Base-by-base conservation (phyloP, 2,329 filamentous ascomycete species). In the Plectosphaerella plurivora region DNA sequence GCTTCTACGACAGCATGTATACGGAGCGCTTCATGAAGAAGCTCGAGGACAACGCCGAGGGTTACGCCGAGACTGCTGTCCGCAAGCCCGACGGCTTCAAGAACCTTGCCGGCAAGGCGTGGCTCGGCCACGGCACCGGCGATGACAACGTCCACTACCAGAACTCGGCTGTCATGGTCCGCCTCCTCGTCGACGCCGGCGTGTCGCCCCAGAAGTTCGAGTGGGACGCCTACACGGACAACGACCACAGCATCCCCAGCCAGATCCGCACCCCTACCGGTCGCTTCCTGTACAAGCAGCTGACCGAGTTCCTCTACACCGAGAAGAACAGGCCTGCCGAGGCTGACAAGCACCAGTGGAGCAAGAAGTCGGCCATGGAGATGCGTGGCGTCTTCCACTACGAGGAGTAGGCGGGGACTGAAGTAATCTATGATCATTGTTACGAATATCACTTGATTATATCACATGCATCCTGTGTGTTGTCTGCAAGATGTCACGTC, bases 81-180 rank as follows among this genome's bases (percentile, higher is more conserved):
- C 75, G 77, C 53, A 73, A 81, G 4, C 65, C 74, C 0, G 70
- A 71, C 0, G 85, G 86, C 0, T 89, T 89, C 73, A 81, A 81
- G 68, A 78, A 78, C 50, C 74, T 86, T 9, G 71, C 71, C 0
- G 86, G 86, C 4, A 76, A 78, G 2, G 81, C 87, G 55, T 70
- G 83, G 5, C 73, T 89, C 44, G 76, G 84, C 55, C 86, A 89
- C 60, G 86, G 85, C 0, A 81, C 82, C 0, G 84, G 83, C 0
- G 86, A 89, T 56, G 86, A 88, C 59, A 89, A 89, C 49, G 86
- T 88, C 14, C 86, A 89, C 61, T 88, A 86, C 63, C 84, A 88
- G 67, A 82, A 89, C 55, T 61, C 78, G 0, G 84, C 84, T 0
- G 82, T 78, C 1, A 65, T 89, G 35, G 68, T 83, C 0, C 84